Conservation (phyloP, 2,329 filamentous ascomycete species). For the Penicillium sclerotiorum region DNA sequence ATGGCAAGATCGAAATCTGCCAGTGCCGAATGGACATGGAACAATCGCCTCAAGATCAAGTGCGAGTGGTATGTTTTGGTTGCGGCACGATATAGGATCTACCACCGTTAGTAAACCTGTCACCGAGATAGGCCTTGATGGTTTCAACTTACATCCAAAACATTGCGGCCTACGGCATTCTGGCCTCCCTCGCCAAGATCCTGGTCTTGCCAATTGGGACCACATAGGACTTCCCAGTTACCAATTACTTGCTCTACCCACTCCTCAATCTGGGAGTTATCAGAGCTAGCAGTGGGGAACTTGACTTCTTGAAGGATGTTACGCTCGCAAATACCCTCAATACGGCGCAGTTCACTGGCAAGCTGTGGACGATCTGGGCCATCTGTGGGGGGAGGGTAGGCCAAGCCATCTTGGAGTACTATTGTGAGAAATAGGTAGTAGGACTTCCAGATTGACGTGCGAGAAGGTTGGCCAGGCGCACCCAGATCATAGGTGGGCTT, state of each 20-base stretch:
- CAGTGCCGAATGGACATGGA: conserved; percentile 81
- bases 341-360: conserved; percentile 73
- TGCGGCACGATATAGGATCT: conserved; percentile 85
- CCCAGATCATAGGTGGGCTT: conserved; percentile 23
- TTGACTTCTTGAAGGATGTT: conserved; percentile 75
- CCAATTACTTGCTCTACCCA: conserved; percentile 78
- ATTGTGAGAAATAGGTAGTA: conserved; percentile 80
- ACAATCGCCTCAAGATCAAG: conserved; percentile 79
- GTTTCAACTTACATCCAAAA: conserved; percentile 63
- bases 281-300: conserved; percentile 82
- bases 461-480: conserved; percentile 26
- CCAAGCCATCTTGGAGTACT: conserved; percentile 63
- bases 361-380: conserved; percentile 62
- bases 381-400: conserved; percentile 39
- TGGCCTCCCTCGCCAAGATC: conserved; percentile 83
- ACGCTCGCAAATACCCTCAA: conserved; percentile 78
- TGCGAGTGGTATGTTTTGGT: conserved; percentile 96
- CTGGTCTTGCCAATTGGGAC: conserved; percentile 75
- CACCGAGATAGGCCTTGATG: not conserved
- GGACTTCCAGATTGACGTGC: conserved; percentile 71
- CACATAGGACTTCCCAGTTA: conserved; percentile 84
- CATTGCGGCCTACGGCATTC: conserved; percentile 70
- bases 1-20: conserved; percentile 92
- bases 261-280: conserved; percentile 75
- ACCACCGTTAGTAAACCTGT: conserved; percentile 17